These are phyloP conservation scores for Gaeumannomyces tritici DNA, from an alignment of 2,329 filamentous ascomycete species.

Conservation along the genomic window DNA sequence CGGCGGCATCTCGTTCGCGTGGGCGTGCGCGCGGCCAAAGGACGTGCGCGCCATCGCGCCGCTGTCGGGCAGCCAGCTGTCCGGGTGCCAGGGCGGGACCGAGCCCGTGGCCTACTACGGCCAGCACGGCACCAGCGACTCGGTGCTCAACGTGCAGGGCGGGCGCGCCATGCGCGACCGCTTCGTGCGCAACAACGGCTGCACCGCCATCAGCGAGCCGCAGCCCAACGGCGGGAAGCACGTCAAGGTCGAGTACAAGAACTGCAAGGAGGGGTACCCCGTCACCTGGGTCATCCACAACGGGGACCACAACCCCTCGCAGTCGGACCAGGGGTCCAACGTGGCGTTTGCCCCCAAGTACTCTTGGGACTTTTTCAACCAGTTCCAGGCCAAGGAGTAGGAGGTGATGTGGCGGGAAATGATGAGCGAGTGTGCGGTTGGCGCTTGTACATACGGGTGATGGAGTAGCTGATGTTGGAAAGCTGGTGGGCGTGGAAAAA, in stretches of 20 bases:
- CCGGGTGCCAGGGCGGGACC: slow-evolving; percentile 4
- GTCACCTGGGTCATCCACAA: slow-evolving; percentile 13
- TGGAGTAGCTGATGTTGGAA: too few relatives aligned
- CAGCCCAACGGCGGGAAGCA: slow-evolving; percentile 5
- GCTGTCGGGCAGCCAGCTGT: slow-evolving; percentile 1
- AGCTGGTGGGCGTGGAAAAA: too few relatives aligned
- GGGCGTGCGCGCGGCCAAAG: slow-evolving; percentile 28
- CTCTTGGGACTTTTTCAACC: slow-evolving; percentile 12
- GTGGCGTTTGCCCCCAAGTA: slow-evolving; percentile 11
- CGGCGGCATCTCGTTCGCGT: slow-evolving; percentile 28
- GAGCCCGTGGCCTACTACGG: slow-evolving; percentile 10
- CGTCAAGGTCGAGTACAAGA: slow-evolving; percentile 10
- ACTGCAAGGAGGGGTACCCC: slow-evolving; percentile 10
- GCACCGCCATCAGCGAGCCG: slow-evolving; percentile 6
- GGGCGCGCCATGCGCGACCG: slow-evolving; percentile 10
- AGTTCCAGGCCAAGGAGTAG: slow-evolving; percentile 2
- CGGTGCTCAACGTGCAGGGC: slow-evolving; percentile 8
- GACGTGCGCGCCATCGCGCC: slow-evolving; percentile 24
- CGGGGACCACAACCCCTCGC: slow-evolving; percentile 12
- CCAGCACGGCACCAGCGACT: slow-evolving; percentile 11
- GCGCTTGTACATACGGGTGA: too few relatives aligned
- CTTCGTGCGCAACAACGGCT: slow-evolving; percentile 12
- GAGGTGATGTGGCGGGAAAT: too few relatives aligned
- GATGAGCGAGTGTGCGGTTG: too few relatives aligned
- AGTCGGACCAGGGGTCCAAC: slow-evolving; percentile 8